Evolutionary conservation across 2,329 filamentous ascomycete species (phyloP).

Genomic region (Nemania bipapillata): DNA sequence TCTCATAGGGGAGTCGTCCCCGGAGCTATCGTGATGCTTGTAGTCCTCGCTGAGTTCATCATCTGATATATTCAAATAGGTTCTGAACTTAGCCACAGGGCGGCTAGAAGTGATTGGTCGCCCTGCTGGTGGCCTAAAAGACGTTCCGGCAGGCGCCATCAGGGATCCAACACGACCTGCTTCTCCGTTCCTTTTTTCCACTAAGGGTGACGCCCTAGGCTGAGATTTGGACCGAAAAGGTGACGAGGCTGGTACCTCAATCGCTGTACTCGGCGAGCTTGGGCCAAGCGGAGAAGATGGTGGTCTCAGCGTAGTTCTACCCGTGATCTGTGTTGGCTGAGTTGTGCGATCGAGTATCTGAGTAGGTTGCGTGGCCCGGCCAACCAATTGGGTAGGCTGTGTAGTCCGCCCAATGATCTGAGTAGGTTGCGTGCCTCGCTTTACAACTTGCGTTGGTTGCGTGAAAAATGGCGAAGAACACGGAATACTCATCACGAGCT

Average conservation of each 20-base stretch:
- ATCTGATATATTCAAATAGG: conserved; percentile 50
- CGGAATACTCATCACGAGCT: conserved; percentile 53
- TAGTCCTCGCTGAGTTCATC: conserved; percentile 51
- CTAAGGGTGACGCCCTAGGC: conserved; percentile 31
- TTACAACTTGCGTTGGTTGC: conserved; percentile 56
- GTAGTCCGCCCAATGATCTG: conserved; percentile 55
- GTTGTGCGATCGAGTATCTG: conserved; percentile 52
- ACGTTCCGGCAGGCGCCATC: conserved; percentile 81
- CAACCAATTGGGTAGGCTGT: conserved; percentile 70
- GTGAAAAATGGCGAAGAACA: conserved; percentile 60
- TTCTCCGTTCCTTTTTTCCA: conserved; percentile 34
- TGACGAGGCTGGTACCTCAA: conserved; percentile 92
- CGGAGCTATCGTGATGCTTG: conserved; percentile 50
- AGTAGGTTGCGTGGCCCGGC: conserved; percentile 56
- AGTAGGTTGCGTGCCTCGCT: conserved; percentile 55
- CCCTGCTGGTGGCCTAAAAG: conserved; percentile 65
- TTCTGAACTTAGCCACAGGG: conserved; percentile 48
- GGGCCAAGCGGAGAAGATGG: conserved; percentile 52
- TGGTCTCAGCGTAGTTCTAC: conserved; percentile 52
- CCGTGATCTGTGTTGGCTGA: conserved; percentile 57
- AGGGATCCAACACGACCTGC: conserved; percentile 63
- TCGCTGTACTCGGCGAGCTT: conserved; percentile 58
- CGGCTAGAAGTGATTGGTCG: conserved; percentile 51
- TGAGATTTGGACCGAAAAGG: conserved; percentile 67
- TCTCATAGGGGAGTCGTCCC: conserved; percentile 48